These are phyloP conservation scores for Stylonectria norvegica DNA, from an alignment of 2,329 filamentous ascomycete species.

Conservation along the genomic window DNA sequence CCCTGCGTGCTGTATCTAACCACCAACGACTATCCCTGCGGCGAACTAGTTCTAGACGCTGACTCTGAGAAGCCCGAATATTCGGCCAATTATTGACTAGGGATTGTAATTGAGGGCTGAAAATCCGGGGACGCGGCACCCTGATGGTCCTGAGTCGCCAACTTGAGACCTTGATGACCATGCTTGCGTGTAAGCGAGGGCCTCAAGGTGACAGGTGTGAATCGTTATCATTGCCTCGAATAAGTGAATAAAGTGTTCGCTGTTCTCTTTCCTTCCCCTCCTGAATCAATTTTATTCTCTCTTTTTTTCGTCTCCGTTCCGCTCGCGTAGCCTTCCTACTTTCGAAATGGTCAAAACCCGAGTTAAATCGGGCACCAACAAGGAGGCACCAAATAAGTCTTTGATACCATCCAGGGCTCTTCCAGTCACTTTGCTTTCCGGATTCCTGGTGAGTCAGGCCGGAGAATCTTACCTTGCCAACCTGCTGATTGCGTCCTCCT, in stretches of 20 bases:
- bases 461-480: no score
- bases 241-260: no score
- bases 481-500: no score
- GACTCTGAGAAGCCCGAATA: no score
- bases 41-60: no score
- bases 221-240: no score
- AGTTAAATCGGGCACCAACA: slow-evolving; percentile 11
- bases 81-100: neutral
- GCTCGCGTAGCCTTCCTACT: neutral
- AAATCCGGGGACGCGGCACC: slow-evolving; percentile 11
- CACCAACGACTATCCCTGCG: no score
- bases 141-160: slow-evolving; percentile 12
- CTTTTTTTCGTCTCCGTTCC: neutral
- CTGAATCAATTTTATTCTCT: no score
- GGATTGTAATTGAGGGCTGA: neutral
- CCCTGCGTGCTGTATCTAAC: no score
- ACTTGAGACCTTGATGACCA: slow-evolving; percentile 20
- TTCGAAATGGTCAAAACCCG: slow-evolving; percentile 18
- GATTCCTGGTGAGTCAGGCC: slow-evolving; percentile 36
- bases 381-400: slow-evolving; percentile 14
- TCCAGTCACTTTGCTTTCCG: slow-evolving; percentile 35
- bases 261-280: neutral
- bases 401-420: slow-evolving; percentile 22
- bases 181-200: neutral
- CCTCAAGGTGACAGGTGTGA: neutral